Conservation (phyloP, 306 rosid genomes). For the Cotoneaster glaucophyllus region DNA sequence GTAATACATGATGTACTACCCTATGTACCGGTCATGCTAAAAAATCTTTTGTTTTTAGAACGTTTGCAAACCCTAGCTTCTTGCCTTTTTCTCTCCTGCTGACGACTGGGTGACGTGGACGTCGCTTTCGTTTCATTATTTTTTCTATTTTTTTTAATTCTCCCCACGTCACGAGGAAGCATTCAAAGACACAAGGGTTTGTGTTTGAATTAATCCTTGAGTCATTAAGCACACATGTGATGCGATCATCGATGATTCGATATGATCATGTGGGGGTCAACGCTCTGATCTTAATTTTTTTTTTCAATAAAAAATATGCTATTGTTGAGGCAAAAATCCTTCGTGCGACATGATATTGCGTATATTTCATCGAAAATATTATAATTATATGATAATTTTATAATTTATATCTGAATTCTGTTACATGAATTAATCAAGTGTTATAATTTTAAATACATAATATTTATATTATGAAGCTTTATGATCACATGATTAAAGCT, state of each 20-base stretch:
- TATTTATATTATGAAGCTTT: too few relatives aligned
- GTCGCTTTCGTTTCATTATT: background rate
- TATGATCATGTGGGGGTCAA: background rate
- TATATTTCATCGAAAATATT: background rate
- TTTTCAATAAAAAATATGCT: background rate
- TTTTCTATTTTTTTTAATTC: background rate
- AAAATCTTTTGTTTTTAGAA: background rate
- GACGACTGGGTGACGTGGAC: background rate
- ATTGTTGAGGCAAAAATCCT: background rate
- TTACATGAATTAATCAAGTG: background rate
- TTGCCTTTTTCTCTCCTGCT: background rate
- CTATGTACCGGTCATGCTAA: accelerated
- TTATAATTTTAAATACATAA: background rate
- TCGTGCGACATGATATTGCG: background rate
- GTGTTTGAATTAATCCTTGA: background rate
- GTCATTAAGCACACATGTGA: background rate
- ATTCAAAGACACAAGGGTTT: background rate
- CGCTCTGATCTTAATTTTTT: background rate
- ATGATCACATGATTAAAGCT: too few relatives aligned
- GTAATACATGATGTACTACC: too few relatives aligned
- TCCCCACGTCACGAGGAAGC: background rate
- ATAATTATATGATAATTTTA: background rate
- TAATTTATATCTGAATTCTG: background rate
- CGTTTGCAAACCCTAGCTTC: background rate
- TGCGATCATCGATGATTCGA: background rate